Base-by-base conservation (phyloP, 305 asterid species). In the Caryopteris hybrid region DNA sequence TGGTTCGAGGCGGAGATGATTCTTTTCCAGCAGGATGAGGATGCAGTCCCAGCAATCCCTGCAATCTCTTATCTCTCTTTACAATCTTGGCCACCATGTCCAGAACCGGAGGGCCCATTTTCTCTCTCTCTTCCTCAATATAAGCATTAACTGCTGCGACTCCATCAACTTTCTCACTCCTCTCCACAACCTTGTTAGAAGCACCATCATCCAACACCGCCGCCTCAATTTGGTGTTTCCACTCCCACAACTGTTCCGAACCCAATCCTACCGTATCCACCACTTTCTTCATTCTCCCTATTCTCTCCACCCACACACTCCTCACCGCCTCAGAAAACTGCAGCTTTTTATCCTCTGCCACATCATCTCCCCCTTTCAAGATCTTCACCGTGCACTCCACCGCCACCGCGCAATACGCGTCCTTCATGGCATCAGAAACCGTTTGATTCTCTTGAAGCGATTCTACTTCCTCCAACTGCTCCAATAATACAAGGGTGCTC, bases 191-290 rank as follows among this genome's bases (percentile, higher is more conserved):
- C 59, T 50, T 56, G 45, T 66, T 66, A 4, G 54, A 52, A 25
- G 42, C 78, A 47, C 65, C 38, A 41, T 88, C 85, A 5, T 88
- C 88, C 89, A 82, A 82, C 21, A 88, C 77, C 0, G 97, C 90
- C 7, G 88, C 86, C 78, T 90, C 92, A 11, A 92, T 70, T 38
- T 82, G 88, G 20, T 80, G 92, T 70, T 78, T 88, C 97, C 97
- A 92, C 27, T 9, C 45, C 81, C 59, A 61, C 70, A 92, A 71
- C 33, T 76, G 89, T 31, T 80, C 86, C 2, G 96, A 90, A 50
- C 81, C 62, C 76, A 92, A 41, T 1, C 96, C 88, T 12, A 79
- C 83, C 43, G 65, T 74, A 78, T 64, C 87, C 60, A 23, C 52
- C 61, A 21, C 58, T 34, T 68, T 77, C 83, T 78, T 82, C 88